Evolutionary conservation across 2,329 filamentous ascomycete genomes (phyloP), one percentile per base, ranked within the genome.

Genomic region (Alternaria panax): DNA sequence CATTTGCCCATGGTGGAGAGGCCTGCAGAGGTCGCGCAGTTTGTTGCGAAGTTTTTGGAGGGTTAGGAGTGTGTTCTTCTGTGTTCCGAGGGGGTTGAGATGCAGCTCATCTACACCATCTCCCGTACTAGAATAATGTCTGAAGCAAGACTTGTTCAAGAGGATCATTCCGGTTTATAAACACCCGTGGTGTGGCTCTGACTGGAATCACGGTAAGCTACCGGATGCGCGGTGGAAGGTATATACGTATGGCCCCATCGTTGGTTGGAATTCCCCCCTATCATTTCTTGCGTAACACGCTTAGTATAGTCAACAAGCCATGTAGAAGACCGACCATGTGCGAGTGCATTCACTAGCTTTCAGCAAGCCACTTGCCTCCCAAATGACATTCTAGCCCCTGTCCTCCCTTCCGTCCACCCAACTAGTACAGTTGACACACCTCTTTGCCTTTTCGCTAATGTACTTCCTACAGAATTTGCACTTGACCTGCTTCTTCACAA

Each of bases 1-100:
- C 92, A 96, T 80, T 78, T 96, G 70, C 92, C 92, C 0, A 96
- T 96, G 91, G 88, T 88, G 47, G 92, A 96, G 79, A 85, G 87
- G 65, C 88, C 91, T 0, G 79, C 82, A 57, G 87, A 84, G 4
- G 93, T 93, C 74, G 89, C 89, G 73, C 80, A 84, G 27, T 86
- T 86, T 45, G 81, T 94, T 2, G 79, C 82, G 41, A 80, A 76
- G 8, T 91, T 91, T 52, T 50, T 75, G 12, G 60, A 57, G 27
- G 20, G 34, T 14, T 54, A 59, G n/a, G 34, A 18, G 4, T 4
- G 14, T n/a, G 32, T 36, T 7, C 0, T 9, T n/a, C 12, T 34
- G 11, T 34, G 11, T 14, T 14, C 30, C 30, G 30, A 34, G 30
- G 11, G 27, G 7, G 7, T 3, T 28, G 5, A 28, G 27, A 28